Evolutionary conservation across 1,284 basidiomycete species (phyloP).

Genomic region (Ceratobasidium sp.): DNA sequence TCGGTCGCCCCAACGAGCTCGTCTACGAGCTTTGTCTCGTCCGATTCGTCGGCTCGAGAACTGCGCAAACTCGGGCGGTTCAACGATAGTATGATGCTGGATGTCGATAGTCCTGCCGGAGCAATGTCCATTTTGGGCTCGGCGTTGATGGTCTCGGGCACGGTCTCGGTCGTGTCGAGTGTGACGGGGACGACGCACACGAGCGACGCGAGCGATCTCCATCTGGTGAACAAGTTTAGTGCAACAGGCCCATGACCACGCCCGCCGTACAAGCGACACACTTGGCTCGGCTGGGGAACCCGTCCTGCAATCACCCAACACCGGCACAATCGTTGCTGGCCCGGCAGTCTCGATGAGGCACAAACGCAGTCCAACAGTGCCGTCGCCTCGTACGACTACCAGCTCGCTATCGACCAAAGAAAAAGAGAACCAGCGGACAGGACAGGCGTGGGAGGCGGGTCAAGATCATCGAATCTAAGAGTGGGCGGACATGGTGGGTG

Average conservation of each 20-base stretch:
- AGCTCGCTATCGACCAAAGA: slow-evolving; percentile 54
- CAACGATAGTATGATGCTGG: slow-evolving; percentile 34
- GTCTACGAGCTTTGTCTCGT: slow-evolving; percentile 35
- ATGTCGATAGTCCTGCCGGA: slow-evolving; percentile 1
- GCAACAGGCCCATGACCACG: slow-evolving; percentile 26
- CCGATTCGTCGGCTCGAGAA: slow-evolving; percentile 28
- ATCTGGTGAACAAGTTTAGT: slow-evolving; percentile 39
- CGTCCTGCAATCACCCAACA: slow-evolving; percentile 9
- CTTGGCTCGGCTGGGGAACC: slow-evolving; percentile 7
- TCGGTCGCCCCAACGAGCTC: slow-evolving; percentile 21
- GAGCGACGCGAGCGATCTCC: slow-evolving; percentile 39
- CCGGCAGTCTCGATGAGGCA: slow-evolving; percentile 54
- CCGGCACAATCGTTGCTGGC: slow-evolving; percentile 3
- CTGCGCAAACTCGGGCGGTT: slow-evolving; percentile 31
- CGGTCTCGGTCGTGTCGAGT: slow-evolving; percentile 37
- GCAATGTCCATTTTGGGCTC: slow-evolving; percentile 24
- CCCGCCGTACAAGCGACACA: slow-evolving; percentile 25
- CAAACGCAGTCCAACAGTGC: slow-evolving; percentile 73
- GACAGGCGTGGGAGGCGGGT: slow-evolving; percentile 65
- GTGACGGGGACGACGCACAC: slow-evolving; percentile 38
- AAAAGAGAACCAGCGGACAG: slow-evolving; percentile 48
- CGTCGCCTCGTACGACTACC: slow-evolving; percentile 67
- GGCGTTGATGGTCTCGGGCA: slow-evolving; percentile 37
- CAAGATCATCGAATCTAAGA: slow-evolving; percentile 13
- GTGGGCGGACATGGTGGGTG: slow-evolving; percentile 15